These are phyloP conservation scores for Penicillium sp. DNA, from an alignment of 2,329 filamentous ascomycete genomes.

Conservation along the genomic window DNA sequence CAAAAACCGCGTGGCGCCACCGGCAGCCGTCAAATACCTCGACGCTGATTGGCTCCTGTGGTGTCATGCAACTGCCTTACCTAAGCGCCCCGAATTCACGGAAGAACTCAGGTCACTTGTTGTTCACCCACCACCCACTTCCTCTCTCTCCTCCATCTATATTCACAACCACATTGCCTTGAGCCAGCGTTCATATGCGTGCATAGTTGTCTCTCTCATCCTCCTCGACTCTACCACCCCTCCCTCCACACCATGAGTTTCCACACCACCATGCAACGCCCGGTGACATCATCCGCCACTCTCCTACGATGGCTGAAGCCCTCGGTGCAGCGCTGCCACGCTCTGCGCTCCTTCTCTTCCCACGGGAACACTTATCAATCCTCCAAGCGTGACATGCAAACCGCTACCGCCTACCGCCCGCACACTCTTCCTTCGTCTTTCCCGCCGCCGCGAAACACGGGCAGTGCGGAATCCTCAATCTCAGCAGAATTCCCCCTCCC, in stretches of 20 bases:
- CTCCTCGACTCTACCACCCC: conserved; percentile 6
- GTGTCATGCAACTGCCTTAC: conserved; percentile 30
- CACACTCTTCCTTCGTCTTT: conserved; percentile 61
- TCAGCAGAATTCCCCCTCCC: conserved; percentile 55
- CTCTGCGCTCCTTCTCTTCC: conserved; percentile 54
- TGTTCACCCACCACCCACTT: conserved; percentile 20
- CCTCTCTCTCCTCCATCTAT: conserved; percentile 2
- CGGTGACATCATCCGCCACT: conserved; percentile 54
- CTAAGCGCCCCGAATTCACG: conserved; percentile 25
- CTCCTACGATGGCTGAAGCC: conserved; percentile 45
- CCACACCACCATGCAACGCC: conserved; percentile 38
- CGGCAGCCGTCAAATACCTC: conserved; percentile 43
- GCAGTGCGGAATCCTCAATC: conserved; percentile 66
- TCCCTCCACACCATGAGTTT: conserved; percentile 43
- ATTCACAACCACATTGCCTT: conserved; percentile 7
- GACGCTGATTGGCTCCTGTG: conserved; percentile 40
- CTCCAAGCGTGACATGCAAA: conserved; percentile 67
- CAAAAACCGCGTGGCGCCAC: conserved; percentile 37
- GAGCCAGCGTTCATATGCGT: conserved; percentile 16
- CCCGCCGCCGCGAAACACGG: conserved; percentile 61
- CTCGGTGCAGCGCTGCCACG: conserved; percentile 45
- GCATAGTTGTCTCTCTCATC: conserved; percentile 19
- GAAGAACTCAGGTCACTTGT: conserved; percentile 17
- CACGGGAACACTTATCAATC: conserved; percentile 48
- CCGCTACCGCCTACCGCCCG: conserved; percentile 67